phyloP scores from a whole-genome alignment of 306 rosid genomes.

The Acmispon strigosus region DNA sequence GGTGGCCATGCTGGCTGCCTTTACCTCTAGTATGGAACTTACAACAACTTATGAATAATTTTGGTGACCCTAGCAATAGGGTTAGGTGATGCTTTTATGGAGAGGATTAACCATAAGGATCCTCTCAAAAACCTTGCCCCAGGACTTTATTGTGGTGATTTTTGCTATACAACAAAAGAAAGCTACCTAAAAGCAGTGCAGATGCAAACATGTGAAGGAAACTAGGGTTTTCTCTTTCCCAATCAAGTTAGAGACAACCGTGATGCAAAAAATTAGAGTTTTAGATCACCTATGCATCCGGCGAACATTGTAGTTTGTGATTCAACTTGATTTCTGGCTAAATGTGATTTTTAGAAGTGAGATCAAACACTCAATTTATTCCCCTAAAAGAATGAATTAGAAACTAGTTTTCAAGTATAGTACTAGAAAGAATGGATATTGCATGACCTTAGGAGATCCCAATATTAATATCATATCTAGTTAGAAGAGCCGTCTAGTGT shows the following conservation, averaged over 20 bases:
- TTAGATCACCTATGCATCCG: conserved; percentile 37
- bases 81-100: conserved; percentile 51
- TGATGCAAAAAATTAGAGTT: conserved; percentile 18
- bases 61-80: conserved; percentile 28
- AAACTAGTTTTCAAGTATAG: background rate
- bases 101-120: conserved; percentile 35
- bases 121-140: too few species aligned
- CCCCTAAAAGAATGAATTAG: too few species aligned
- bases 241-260: conserved; percentile 23
- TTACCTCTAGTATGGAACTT: conserved; percentile 29
- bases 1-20: conserved; percentile 35
- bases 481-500: too few species aligned
- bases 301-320: too few species aligned
- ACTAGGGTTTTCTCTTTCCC: conserved; percentile 41
- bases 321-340: too few species aligned
- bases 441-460: too few species aligned
- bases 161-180: conserved; percentile 12
- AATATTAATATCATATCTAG: too few species aligned
- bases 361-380: too few species aligned
- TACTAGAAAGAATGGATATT: background rate
- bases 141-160: conserved; percentile 3
- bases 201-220: conserved; percentile 4
- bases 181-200: conserved; percentile 18
- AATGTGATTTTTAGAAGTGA: too few species aligned
- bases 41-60: conserved; percentile 36